Conservation (phyloP, 2,329 filamentous ascomycete species). For the Calonectria multiphialidica region DNA sequence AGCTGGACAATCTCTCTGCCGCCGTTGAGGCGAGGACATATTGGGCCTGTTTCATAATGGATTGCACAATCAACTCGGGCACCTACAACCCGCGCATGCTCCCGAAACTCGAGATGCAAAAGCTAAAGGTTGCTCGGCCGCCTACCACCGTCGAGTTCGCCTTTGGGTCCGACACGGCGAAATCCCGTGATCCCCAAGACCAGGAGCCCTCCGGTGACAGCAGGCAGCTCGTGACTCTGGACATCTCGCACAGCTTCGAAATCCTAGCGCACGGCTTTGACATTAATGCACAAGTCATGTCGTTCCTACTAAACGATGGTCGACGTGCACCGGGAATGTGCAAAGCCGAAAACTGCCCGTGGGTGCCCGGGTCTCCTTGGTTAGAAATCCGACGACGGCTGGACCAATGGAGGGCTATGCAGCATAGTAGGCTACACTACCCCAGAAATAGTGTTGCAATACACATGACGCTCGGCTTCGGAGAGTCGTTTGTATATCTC, state of each 20-base stretch:
- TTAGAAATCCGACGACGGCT: slow-evolving; percentile 44
- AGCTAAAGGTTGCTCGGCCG: slow-evolving; percentile 47
- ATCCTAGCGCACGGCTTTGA: slow-evolving; percentile 57
- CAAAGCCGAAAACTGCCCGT: slow-evolving; percentile 53
- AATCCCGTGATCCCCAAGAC: background rate
- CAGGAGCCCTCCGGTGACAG: background rate
- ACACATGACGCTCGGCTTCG: slow-evolving; percentile 53
- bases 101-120: slow-evolving; percentile 49
- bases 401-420: slow-evolving; percentile 50
- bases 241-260: slow-evolving; percentile 40
- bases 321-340: slow-evolving; percentile 55
- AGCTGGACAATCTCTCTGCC: slow-evolving; percentile 27
- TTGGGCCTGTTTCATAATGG: slow-evolving; percentile 60
- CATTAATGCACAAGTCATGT: slow-evolving; percentile 56
- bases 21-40: slow-evolving; percentile 55
- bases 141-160: slow-evolving; percentile 52
- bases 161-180: slow-evolving; percentile 46
- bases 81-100: slow-evolving; percentile 54
- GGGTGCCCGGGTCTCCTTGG: slow-evolving; percentile 53
- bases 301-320: slow-evolving; percentile 57
- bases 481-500: slow-evolving; percentile 56
- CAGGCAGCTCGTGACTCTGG: slow-evolving; percentile 4
- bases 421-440: slow-evolving; percentile 51
- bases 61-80: slow-evolving; percentile 57
- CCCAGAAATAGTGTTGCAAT: slow-evolving; percentile 52